A percentile compares a stretch with the other conserved stretches of the same genome.
Evolutionary conservation across 108 stramenopile species (phyloP).

Genomic region (Skeletonema costatum): DNA sequence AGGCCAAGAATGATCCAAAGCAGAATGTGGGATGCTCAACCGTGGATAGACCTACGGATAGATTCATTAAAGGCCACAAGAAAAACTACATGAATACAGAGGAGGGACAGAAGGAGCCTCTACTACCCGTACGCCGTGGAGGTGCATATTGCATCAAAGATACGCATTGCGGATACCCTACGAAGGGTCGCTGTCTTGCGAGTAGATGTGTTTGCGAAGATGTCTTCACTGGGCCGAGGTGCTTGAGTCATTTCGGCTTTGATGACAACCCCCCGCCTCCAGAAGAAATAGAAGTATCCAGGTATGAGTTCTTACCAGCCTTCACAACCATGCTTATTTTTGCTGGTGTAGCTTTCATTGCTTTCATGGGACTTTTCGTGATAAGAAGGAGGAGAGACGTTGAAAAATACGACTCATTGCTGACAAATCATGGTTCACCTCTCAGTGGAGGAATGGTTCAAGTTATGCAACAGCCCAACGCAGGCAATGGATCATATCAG

Average conservation of each 20-base stretch:
- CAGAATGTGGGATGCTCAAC: constrained; percentile 86
- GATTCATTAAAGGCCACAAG: constrained; percentile 84
- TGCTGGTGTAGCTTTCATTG: constrained; percentile 23
- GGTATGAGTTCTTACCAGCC: constrained; percentile 10
- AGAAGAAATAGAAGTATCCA: constrained; percentile 23
- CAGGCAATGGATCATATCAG: constrained; percentile 20
- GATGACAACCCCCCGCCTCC: constrained; percentile 47
- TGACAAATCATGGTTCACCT: constrained; percentile 2
- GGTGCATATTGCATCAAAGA: constrained; percentile 59
- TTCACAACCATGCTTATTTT: constrained; percentile 29
- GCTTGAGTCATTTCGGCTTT: constrained; percentile 72
- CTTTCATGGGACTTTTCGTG: constrained; percentile 30
- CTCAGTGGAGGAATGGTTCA: neutral
- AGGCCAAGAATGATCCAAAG: constrained; percentile 73
- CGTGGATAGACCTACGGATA: constrained; percentile 72
- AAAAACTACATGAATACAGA: constrained; percentile 75
- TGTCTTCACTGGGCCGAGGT: constrained; percentile 67
- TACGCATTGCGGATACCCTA: constrained; percentile 57
- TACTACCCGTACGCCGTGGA: constrained; percentile 62
- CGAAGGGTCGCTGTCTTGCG: constrained; percentile 51
- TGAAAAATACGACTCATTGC: constrained; percentile 22
- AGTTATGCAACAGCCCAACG: neutral
- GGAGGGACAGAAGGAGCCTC: constrained; percentile 59
- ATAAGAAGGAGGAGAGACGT: constrained; percentile 26
- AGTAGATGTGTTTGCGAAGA: constrained; percentile 62